Evolutionary conservation across 257 asterid genomes (phyloP).

Genomic region (Buddleja alternifolia): DNA sequence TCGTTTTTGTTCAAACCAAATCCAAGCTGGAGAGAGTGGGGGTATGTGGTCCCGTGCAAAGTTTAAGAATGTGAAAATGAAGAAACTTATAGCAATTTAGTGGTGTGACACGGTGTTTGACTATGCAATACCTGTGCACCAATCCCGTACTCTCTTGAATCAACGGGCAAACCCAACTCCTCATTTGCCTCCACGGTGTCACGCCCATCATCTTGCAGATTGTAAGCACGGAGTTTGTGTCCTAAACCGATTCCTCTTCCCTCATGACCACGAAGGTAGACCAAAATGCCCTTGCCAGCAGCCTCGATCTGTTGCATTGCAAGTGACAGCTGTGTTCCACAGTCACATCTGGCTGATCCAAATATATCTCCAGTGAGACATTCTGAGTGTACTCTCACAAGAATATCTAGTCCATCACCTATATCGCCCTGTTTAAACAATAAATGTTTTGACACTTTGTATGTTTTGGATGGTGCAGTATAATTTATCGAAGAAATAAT

Average conservation of each 20-base stretch:
- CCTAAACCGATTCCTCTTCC: conserved; percentile 98
- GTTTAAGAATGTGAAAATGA: too few relatives aligned
- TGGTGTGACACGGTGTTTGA: conserved; percentile 6
- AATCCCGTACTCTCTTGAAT: conserved; percentile 96
- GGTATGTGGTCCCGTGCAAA: too few relatives aligned
- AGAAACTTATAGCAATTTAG: not conserved
- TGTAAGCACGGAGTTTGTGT: conserved; percentile 95
- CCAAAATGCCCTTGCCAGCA: conserved; percentile 86
- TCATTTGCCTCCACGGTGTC: conserved; percentile 97
- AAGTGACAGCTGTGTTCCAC: conserved; percentile 86
- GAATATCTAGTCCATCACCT: conserved; percentile 86
- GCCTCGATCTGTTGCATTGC: conserved; percentile 96
- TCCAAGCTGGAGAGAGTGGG: too few relatives aligned
- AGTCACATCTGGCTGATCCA: conserved; percentile 96
- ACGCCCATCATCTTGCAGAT: conserved; percentile 88
- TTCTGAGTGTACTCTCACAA: conserved; percentile 94
- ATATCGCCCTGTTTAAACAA: conserved; percentile 76
- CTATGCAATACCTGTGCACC: conserved; percentile 90
- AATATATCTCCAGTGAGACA: conserved; percentile 98
- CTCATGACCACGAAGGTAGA: conserved; percentile 98
- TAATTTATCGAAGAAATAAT: too few relatives aligned
- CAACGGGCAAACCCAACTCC: conserved; percentile 93
- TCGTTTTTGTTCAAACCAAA: too few relatives aligned
- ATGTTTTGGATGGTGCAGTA: too few relatives aligned
- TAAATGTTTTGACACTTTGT: not conserved